A percentile compares a stretch with the other conserved stretches of the same genome.
Evolutionary conservation across 495 filamentous ascomycete genomes (phyloP).

Genomic region (Tuber aestivum): DNA sequence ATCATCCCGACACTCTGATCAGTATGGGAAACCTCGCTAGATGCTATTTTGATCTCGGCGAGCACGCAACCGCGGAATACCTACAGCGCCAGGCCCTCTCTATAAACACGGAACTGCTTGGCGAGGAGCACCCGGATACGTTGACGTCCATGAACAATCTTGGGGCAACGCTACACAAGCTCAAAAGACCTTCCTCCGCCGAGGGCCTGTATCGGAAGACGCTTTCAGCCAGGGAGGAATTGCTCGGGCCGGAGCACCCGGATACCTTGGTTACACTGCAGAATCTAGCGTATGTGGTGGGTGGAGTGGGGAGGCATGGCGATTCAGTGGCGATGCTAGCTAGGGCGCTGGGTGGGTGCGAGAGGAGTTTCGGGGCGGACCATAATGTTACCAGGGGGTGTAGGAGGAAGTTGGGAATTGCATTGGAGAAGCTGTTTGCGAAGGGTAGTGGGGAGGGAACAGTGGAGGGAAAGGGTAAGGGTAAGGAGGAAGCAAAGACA

Average conservation of each 20-base stretch:
- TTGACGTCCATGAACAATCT: constrained; percentile 16
- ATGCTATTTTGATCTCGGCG: constrained; percentile 10
- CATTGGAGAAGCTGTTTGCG: not conserved
- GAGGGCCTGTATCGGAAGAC: constrained; percentile 35
- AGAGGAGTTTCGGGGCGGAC: not conserved
- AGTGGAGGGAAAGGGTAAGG: not conserved
- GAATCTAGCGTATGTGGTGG: constrained; percentile 9
- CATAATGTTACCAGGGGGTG: not conserved
- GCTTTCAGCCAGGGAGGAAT: constrained; percentile 37
- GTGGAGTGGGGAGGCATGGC: constrained; percentile 8
- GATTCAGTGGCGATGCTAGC: constrained; percentile 13
- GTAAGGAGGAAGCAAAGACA: not conserved
- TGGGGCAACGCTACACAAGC: constrained; percentile 5
- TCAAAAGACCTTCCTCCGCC: constrained; percentile 24
- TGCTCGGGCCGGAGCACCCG: constrained; percentile 40
- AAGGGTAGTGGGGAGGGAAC: not conserved
- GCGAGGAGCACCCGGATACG: constrained; percentile 27
- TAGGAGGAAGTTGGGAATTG: not conserved
- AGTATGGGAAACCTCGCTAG: constrained; percentile 19
- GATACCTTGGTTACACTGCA: constrained; percentile 19
- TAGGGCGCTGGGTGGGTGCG: not conserved
- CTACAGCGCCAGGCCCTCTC: constrained; percentile 27
- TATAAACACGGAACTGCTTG: constrained; percentile 21
- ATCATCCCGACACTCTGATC: constrained; percentile 25
- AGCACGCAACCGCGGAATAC: constrained; percentile 34